Evolutionary conservation across 2,329 filamentous ascomycete genomes (phyloP), one percentile per base, ranked within the genome.

Genomic region (Didymella arachidicola): DNA sequence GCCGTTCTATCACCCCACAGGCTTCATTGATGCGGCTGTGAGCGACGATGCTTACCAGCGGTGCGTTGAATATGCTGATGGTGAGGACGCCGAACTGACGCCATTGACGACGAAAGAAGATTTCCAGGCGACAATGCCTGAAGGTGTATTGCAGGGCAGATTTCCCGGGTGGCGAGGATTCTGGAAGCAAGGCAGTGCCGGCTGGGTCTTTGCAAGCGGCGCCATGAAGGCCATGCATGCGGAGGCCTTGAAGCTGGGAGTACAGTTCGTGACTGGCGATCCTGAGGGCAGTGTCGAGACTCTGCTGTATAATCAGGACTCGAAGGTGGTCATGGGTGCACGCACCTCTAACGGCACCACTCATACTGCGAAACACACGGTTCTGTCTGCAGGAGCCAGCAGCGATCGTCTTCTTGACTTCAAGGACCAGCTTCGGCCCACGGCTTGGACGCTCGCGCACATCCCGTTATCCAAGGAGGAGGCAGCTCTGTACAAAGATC

Each of bases 121-220:
- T 14, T 85, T 85, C 58, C 76, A 77, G 19, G 73, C 69, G 12
- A 82, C 83, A 0, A 85, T 85, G 83, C 82, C 83, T 1, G 57
- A 78, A 10, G 82, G 83, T 3, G 78, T 85, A 0, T 66, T 84
- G 26, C 83, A 81, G 1, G 82, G 83, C 2, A 70, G 79, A 0
- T 83, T 85, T 44, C 75, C 79, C 0, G 76, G 77, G 6, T 85
- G 83, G 83, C 79, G 79, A 63, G 83, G 83, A 11, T 83, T 80
- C 65, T 78, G 78, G 55, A 81, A 80, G 58, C 62, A 70, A 18
- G 62, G 69, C 26, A 76, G 79, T 7, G 82, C 82, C 3, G 84
- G 84, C 7, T 86, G 83, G 83, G 81, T 85, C 2, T 81, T 82
- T 62, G 83, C 84, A 3, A 74, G 78, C 12, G 82, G 82, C 34